A percentile compares a stretch with the other conserved stretches of the same genome.
Conservation (phyloP, 345 rosid genomes). For the Eucalyptus viminalis region DNA sequence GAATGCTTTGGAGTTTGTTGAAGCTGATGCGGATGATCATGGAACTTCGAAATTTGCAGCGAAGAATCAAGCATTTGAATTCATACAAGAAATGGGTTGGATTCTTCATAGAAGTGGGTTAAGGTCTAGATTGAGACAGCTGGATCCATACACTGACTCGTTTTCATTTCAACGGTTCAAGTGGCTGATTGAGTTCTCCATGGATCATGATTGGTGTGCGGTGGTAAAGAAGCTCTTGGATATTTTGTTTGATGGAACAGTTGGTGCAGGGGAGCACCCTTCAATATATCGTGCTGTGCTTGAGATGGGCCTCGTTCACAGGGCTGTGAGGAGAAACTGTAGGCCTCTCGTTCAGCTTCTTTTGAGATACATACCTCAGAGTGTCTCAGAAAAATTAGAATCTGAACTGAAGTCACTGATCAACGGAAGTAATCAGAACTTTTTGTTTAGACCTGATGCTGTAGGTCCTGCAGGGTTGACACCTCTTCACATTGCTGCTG, state of each 20-base stretch:
- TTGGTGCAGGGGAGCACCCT: conserved; percentile 48
- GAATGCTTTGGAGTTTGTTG: conserved; percentile 43
- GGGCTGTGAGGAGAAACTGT: conserved; percentile 90
- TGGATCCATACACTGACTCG: conserved; percentile 46
- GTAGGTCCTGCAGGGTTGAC: conserved; percentile 95
- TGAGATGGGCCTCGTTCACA: conserved; percentile 86
- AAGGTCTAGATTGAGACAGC: conserved; percentile 39
- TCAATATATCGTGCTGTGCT: conserved; percentile 36
- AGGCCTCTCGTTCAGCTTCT: conserved; percentile 73
- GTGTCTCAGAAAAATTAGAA: conserved; percentile 1
- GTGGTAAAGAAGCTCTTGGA: conserved; percentile 77
- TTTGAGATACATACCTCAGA: conserved; percentile 51
- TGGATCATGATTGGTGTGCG: conserved; percentile 97
- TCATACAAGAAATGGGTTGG: conserved; percentile 98
- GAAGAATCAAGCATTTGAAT: conserved; percentile 73
- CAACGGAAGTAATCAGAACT: conserved; percentile 8
- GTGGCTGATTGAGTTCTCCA: conserved; percentile 88
- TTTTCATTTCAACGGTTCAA: conserved; percentile 70
- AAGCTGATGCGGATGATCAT: conserved; percentile 24
- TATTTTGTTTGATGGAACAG: conserved; percentile 52
- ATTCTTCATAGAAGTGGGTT: conserved; percentile 79
- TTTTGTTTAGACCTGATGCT: conserved; percentile 74
- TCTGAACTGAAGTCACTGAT: not conserved
- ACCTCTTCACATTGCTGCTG: conserved; percentile 98
- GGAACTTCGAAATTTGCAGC: conserved; percentile 20